Conservation (phyloP, 192 early-diverging fungal species). For the Ramicandelaber brevisporus region DNA sequence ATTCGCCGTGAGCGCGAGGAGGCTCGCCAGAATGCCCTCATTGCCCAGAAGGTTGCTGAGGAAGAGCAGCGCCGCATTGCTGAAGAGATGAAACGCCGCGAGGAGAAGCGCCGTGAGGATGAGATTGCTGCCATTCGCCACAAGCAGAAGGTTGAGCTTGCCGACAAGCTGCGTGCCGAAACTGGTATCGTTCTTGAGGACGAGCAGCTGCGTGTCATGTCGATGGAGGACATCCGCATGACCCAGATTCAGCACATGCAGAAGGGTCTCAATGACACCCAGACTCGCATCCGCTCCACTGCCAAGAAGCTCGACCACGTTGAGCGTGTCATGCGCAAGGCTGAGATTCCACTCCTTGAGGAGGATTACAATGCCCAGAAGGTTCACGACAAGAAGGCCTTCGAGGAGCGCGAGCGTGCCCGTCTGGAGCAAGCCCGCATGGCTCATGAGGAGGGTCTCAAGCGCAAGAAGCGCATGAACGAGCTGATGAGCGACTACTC, state of each 20-base stretch:
- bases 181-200: slow-evolving; percentile 42
- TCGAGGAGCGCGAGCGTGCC: slow-evolving; percentile 44
- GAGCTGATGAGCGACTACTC: slow-evolving; percentile 66
- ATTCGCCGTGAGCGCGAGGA: slow-evolving; percentile 65
- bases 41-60: slow-evolving; percentile 53
- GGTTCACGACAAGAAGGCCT: slow-evolving; percentile 48
- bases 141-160: slow-evolving; percentile 60
- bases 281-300: slow-evolving; percentile 41
- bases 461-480: slow-evolving; percentile 47
- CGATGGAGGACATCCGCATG: slow-evolving; percentile 49
- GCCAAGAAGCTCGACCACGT: slow-evolving; percentile 67
- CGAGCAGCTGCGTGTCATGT: slow-evolving; percentile 52
- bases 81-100: slow-evolving; percentile 66
- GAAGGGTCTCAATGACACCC: slow-evolving; percentile 66
- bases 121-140: slow-evolving; percentile 58
- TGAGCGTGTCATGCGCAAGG: slow-evolving; percentile 77
- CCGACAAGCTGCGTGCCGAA: slow-evolving; percentile 47
- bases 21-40: slow-evolving; percentile 43
- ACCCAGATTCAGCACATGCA: slow-evolving; percentile 80
- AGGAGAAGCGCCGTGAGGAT: slow-evolving; percentile 47
- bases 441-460: slow-evolving; percentile 44
- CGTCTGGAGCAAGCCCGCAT: slow-evolving; percentile 30
- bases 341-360: slow-evolving; percentile 70
- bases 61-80: slow-evolving; percentile 51
- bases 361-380: slow-evolving; percentile 82